Evolutionary conservation across 169 alveolate genomes (phyloP).

Genomic region (Plasmodium yoelii): DNA sequence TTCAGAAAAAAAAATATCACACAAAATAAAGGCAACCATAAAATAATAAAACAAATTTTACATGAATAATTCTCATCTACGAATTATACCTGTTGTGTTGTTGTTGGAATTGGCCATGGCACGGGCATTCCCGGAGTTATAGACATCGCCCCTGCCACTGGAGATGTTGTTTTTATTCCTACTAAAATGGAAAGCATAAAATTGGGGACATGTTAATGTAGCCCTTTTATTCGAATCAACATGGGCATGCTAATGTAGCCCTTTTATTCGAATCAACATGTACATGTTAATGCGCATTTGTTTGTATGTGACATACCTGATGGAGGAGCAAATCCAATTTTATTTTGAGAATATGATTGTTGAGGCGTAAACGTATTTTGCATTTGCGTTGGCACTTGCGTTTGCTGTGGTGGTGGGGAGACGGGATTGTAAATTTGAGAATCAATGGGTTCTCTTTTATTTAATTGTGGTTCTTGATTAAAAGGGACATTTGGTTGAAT

Average conservation of each 20-base stretch:
- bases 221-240: neutral
- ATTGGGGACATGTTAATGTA: neutral
- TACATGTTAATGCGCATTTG: neutral
- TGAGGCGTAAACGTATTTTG: neutral
- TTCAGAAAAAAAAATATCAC: neutral
- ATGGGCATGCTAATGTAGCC: neutral
- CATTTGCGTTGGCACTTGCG: no score
- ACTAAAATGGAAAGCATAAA: neutral
- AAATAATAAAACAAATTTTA: constrained; percentile 79
- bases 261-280: no score
- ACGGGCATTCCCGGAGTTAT: constrained; percentile 92
- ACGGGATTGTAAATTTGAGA: neutral
- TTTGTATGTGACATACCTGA: neutral
- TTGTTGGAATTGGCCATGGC: constrained; percentile 93
- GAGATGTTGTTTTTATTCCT: constrained; percentile 84
- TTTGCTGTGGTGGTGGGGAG: no score
- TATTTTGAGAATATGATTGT: neutral
- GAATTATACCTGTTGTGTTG: constrained; percentile 87
- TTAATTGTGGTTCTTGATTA: neutral
- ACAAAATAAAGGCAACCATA: neutral
- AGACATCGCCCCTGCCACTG: constrained; percentile 89
- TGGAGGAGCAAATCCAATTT: neutral
- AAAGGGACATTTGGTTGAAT: neutral
- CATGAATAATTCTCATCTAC: constrained; percentile 25
- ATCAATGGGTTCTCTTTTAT: constrained; percentile 44